A percentile compares a stretch with the other conserved stretches of the same genome.
These are phyloP conservation scores for Arthrobotrys pseudoclavata DNA, from an alignment of 2,329 filamentous ascomycete genomes.

Conservation along the genomic window DNA sequence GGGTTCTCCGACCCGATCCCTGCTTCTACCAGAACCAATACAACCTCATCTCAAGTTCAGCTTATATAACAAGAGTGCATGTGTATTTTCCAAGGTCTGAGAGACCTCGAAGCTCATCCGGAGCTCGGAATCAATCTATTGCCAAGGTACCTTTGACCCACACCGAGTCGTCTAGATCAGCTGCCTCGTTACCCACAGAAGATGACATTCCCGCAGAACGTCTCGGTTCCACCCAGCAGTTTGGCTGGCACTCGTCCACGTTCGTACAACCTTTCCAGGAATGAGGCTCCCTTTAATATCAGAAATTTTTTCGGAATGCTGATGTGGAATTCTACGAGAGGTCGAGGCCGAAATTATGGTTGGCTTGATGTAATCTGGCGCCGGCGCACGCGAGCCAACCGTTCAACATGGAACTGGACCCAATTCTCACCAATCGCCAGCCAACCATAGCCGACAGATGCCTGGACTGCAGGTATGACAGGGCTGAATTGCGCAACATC, in stretches of 20 bases:
- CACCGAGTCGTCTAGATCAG: background rate
- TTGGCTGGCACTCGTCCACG: constrained; percentile 25
- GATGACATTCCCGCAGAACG: constrained; percentile 30
- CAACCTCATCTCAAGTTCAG: too few relatives aligned
- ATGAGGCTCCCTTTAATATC: constrained; percentile 29
- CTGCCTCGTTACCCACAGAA: constrained; percentile 12
- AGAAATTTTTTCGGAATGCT: background rate
- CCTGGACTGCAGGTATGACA: constrained; percentile 4
- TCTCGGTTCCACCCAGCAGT: constrained; percentile 29
- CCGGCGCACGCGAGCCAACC: constrained; percentile 32
- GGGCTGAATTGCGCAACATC: constrained; percentile 50
- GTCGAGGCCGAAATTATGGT: constrained; percentile 24
- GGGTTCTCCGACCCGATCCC: too few relatives aligned
- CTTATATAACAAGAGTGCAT: background rate
- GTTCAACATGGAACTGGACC: constrained; percentile 17
- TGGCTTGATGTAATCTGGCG: constrained; percentile 24
- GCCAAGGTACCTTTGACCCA: background rate
- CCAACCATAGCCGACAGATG: constrained; percentile 14
- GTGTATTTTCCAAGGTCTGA: background rate
- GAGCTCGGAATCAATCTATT: constrained; percentile 3
- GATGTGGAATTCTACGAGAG: constrained; percentile 25
- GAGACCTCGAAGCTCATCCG: background rate
- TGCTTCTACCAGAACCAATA: too few relatives aligned
- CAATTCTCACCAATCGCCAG: constrained; percentile 25
- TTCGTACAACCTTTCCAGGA: constrained; percentile 21